phyloP scores from a whole-genome alignment of 2,329 filamentous ascomycete species.

The Exophiala calicioides region DNA sequence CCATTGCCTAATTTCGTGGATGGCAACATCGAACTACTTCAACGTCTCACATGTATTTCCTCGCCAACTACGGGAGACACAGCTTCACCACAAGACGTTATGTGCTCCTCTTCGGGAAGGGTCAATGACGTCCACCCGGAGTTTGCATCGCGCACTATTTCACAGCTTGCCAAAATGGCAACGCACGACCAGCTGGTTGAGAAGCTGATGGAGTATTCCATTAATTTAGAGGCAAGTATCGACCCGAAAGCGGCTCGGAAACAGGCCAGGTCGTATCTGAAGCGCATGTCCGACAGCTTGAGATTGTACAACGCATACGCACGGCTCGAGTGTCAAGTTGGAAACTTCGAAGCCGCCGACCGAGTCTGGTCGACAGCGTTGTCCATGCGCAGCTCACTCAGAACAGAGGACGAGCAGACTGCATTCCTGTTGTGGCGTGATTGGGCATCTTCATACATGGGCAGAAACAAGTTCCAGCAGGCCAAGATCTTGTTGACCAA shows the following conservation, averaged over 20 bases:
- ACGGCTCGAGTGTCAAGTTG: slow-evolving; percentile 64
- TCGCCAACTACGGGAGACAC: not conserved
- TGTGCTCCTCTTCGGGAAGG: not conserved
- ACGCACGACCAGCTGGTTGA: slow-evolving; percentile 43
- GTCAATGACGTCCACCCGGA: slow-evolving; percentile 36
- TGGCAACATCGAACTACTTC: not conserved
- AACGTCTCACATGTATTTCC: slow-evolving; percentile 2
- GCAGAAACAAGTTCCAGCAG: slow-evolving; percentile 38
- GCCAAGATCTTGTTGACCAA: slow-evolving; percentile 44
- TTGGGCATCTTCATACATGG: slow-evolving; percentile 69
- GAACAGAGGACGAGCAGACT: slow-evolving; percentile 39
- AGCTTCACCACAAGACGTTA: not conserved
- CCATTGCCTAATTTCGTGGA: not conserved
- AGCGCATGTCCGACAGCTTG: slow-evolving; percentile 63
- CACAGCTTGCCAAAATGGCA: slow-evolving; percentile 53
- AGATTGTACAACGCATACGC: slow-evolving; percentile 79
- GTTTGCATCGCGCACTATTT: slow-evolving; percentile 58
- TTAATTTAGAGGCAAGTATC: slow-evolving; percentile 65
- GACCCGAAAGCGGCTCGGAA: slow-evolving; percentile 63
- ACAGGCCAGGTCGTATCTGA: slow-evolving; percentile 72
- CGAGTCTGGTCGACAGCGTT: slow-evolving; percentile 70
- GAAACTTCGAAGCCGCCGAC: slow-evolving; percentile 59
- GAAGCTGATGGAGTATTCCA: slow-evolving; percentile 65
- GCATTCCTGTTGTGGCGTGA: slow-evolving; percentile 57
- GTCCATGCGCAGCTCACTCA: slow-evolving; percentile 53